Percentiles rank a stretch among this genome's conserved stretches.
phyloP scores from a whole-genome alignment of 345 rosid genomes.

The Alliaria petiolata region DNA sequence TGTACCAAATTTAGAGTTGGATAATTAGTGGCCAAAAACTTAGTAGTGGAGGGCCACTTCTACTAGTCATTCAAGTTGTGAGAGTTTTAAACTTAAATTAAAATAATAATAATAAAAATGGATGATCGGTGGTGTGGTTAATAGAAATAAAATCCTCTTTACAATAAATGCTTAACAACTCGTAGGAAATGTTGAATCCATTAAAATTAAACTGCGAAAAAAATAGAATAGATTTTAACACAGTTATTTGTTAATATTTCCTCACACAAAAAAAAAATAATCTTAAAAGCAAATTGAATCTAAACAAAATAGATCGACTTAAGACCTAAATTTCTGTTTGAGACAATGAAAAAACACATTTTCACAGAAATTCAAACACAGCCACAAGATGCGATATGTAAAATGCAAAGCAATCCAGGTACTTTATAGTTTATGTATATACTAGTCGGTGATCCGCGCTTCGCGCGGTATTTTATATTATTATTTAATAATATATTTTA shows the following conservation, averaged over 20 bases:
- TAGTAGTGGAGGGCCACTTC: conserved; percentile 24
- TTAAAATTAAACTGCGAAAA: background rate
- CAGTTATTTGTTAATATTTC: background rate
- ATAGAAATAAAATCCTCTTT: background rate
- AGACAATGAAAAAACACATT: background rate
- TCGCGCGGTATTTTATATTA: no score
- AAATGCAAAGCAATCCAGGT: background rate
- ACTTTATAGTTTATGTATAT: background rate
- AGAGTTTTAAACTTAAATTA: background rate
- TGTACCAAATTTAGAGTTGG: conserved; percentile 2
- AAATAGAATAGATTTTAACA: background rate
- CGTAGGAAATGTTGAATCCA: background rate
- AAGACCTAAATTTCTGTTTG: background rate
- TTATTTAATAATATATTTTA: no score
- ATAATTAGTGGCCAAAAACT: background rate
- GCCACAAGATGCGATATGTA: background rate
- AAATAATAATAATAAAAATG: background rate
- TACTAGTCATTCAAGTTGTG: background rate
- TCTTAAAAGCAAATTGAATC: background rate
- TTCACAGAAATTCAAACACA: no score
- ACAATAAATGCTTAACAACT: conserved; percentile 2
- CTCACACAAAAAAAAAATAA: background rate
- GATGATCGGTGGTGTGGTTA: no score
- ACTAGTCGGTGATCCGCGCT: no score
- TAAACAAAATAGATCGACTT: background rate